Evolutionary conservation across 306 rosid genomes (phyloP).

Genomic region (Rosa persica): DNA sequence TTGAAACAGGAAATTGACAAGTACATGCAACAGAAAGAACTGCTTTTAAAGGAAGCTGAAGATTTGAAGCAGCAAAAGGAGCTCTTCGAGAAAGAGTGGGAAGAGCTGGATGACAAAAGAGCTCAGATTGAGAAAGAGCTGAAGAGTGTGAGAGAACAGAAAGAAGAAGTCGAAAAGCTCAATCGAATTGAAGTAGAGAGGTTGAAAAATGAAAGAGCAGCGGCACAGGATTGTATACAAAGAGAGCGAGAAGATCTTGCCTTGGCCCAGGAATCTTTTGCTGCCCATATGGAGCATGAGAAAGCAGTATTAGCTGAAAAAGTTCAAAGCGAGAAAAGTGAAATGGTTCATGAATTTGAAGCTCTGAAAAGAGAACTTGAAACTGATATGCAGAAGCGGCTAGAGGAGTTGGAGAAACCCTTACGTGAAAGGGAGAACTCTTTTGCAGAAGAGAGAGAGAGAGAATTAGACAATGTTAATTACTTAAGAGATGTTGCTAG

Average conservation of each 20-base stretch:
- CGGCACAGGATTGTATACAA: slow-evolving; percentile 49
- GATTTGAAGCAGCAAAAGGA: slow-evolving; percentile 86
- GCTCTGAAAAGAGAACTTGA: slow-evolving; percentile 68
- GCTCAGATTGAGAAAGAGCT: slow-evolving; percentile 71
- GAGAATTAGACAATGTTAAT: slow-evolving; percentile 62
- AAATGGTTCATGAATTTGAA: slow-evolving; percentile 77
- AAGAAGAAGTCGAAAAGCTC: slow-evolving; percentile 65
- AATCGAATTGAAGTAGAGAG: slow-evolving; percentile 71
- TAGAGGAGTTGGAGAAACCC: slow-evolving; percentile 75
- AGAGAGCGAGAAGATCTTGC: slow-evolving; percentile 73
- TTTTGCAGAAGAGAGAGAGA: slow-evolving; percentile 77
- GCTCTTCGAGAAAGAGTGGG: slow-evolving; percentile 96
- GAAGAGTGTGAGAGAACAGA: slow-evolving; percentile 55
- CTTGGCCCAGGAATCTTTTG: slow-evolving; percentile 81
- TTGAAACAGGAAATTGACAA: slow-evolving; percentile 81
- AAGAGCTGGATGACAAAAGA: slow-evolving; percentile 85
- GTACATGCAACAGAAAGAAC: slow-evolving; percentile 79
- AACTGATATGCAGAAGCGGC: slow-evolving; percentile 71
- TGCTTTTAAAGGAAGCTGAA: slow-evolving; percentile 80
- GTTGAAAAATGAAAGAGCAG: slow-evolving; percentile 64
- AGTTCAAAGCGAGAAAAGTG: slow-evolving; percentile 65
- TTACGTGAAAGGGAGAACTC: slow-evolving; percentile 59
- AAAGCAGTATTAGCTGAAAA: slow-evolving; percentile 65
- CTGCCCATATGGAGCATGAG: slow-evolving; percentile 71
- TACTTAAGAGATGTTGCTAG: slow-evolving; percentile 76